phyloP scores from a whole-genome alignment of 2,329 filamentous ascomycete genomes.

The Pseudonectria foliicola region DNA sequence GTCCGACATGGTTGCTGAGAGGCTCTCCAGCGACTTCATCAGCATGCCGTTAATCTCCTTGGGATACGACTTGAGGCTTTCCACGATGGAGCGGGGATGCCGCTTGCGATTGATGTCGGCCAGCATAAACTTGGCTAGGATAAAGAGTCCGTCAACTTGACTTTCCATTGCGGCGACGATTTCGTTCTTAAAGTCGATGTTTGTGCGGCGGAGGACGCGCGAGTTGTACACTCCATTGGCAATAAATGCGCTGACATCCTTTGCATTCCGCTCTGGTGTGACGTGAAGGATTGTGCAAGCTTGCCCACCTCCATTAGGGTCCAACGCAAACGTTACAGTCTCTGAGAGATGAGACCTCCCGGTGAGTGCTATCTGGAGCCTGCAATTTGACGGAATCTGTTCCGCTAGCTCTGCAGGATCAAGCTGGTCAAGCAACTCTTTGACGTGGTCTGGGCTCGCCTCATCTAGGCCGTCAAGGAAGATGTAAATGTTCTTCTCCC shows the following conservation, averaged over 20 bases:
- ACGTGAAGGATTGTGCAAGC: constrained; percentile 34
- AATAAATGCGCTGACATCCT: constrained; percentile 37
- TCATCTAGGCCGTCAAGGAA: constrained; percentile 42
- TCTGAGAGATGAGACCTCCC: constrained; percentile 37
- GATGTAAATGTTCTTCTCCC: constrained; percentile 32
- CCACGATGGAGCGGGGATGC: constrained; percentile 37
- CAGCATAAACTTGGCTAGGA: constrained; percentile 43
- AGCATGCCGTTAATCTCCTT: constrained; percentile 37
- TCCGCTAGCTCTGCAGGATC: constrained; percentile 18
- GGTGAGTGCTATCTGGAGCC: constrained; percentile 32
- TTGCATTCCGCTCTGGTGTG: constrained; percentile 33
- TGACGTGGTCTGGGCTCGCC: constrained; percentile 30
- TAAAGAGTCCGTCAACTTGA: constrained; percentile 40
- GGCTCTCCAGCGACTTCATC: constrained; percentile 32
- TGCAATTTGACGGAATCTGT: constrained; percentile 11
- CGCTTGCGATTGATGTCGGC: constrained; percentile 39
- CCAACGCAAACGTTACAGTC: constrained; percentile 26
- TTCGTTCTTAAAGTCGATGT: constrained; percentile 27
- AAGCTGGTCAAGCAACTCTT: constrained; percentile 30
- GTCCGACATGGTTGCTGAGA: constrained; percentile 32
- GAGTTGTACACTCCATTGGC: constrained; percentile 32
- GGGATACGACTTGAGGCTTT: constrained; percentile 38
- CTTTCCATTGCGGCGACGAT: constrained; percentile 33
- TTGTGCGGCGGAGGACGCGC: constrained; percentile 28
- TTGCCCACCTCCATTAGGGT: constrained; percentile 24